Evolutionary conservation across 805 yeast species (phyloP), one percentile per base, ranked within the genome.

Genomic region (Ogataea paraovalis): DNA sequence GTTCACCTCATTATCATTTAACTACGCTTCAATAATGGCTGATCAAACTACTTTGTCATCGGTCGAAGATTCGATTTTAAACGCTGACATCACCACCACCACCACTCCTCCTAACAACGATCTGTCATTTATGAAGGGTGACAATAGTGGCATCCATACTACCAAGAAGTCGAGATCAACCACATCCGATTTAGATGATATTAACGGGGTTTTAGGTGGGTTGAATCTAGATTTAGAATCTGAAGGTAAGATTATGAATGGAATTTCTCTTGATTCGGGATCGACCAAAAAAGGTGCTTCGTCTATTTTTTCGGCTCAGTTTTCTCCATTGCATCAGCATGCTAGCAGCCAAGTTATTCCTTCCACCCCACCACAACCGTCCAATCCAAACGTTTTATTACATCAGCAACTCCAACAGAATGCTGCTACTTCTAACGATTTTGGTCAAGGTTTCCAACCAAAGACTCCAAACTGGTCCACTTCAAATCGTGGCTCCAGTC

Each of bases 181-280:
- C 4, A 23, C 60, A 14, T 47, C 58, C 14, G 65, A 60, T 27
- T 54, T 62, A 41, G 63, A 64, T 42, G 80, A 76, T 50, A 69
- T 76, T 39, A 76, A 72, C 23, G 76, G 76, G 14, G 79, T 79
- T 19, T 60, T 76, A 38, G 72, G 71, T 41, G 71, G 72, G 37
- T 64, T 77, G 41, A 70, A 74, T 57, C 64, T 77, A 46, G 78
- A 74, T 30, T 55, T 65, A 48, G 42, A 58, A 13, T 43, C 45
- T 23, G 45, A 46, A 33, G 39, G 23, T 30, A 22, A 41, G 36
- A 16, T 34, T 16, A 34, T 34, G 21, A 9, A 48, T 38, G 18
- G 47, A 53, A 30, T 30, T 14, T 30, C 34, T 23, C 12, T 43
- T 10, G 50, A 48, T 22, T 28, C 44, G 13, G 13, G 10, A 8